A percentile compares a stretch with the other conserved stretches of the same genome.
phyloP scores from a whole-genome alignment of 257 asterid genomes.

The Petunia axillaris region DNA sequence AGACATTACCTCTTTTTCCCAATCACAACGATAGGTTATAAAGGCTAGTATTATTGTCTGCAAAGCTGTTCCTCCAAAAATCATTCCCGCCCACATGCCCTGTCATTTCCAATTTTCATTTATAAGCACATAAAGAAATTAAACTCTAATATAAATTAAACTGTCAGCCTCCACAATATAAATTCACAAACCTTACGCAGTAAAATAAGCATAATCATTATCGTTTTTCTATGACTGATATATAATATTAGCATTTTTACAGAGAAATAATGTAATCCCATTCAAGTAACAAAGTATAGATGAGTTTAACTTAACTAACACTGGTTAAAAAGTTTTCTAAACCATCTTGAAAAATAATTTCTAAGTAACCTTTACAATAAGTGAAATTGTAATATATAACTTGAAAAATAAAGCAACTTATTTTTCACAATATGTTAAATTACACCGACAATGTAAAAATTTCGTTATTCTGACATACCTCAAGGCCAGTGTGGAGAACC shows the following conservation, averaged over 20 bases:
- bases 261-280: no score
- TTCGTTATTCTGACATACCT: constrained; percentile 34
- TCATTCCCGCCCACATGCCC: constrained; percentile 65
- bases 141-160: not conserved
- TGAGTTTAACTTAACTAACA: no score
- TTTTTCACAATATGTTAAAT: not conserved
- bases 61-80: constrained; percentile 58
- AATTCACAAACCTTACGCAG: not conserved
- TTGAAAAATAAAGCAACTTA: no score
- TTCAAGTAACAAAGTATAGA: no score
- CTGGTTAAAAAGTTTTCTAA: no score
- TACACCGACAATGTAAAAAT: no score
- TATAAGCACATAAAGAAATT: not conserved
- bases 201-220: not conserved
- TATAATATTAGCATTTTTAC: not conserved
- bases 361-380: no score
- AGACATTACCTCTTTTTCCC: constrained; percentile 58
- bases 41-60: constrained; percentile 44
- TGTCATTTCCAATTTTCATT: constrained; percentile 2
- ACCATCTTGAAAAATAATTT: no score
- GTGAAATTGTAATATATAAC: no score
- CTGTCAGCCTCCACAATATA: not conserved
- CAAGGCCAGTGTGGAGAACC: constrained; percentile 43
- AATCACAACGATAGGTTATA: constrained; percentile 42
- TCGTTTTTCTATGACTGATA: not conserved